phyloP scores from a whole-genome alignment of 1,284 basidiomycete genomes.

The Dichomitus squalens region DNA sequence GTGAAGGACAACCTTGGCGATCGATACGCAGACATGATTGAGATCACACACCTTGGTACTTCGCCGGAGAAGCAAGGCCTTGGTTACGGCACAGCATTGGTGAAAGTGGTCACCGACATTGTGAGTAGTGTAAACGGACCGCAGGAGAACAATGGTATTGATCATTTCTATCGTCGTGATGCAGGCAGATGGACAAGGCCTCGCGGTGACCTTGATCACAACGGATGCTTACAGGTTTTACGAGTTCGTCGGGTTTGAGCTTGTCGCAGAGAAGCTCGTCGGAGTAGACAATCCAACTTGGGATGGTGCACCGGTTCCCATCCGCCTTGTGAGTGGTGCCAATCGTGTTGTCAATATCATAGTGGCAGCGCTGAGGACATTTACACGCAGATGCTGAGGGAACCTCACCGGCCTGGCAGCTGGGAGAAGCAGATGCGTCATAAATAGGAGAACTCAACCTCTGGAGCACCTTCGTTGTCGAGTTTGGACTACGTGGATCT shows the following conservation, averaged over 20 bases:
- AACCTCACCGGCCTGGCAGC: neutral
- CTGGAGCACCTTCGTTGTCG: no score
- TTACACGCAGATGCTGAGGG: neutral
- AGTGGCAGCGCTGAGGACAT: neutral
- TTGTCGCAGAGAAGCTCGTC: neutral
- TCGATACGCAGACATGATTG: conserved; percentile 5
- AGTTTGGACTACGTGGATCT: no score
- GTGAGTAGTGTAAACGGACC: no score
- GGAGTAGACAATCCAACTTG: conserved; percentile 6
- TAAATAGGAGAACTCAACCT: neutral
- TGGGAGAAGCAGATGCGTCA: no score
- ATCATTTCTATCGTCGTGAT: no score
- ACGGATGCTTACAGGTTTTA: conserved; percentile 11
- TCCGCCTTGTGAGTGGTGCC: conserved; percentile 9
- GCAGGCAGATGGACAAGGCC: conserved; percentile 2
- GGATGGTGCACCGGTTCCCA: conserved; percentile 3
- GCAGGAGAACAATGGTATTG: no score
- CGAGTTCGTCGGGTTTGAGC: conserved; percentile 6
- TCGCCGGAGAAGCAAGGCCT: conserved; percentile 9
- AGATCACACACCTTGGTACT: conserved; percentile 3
- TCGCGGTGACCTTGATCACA: conserved; percentile 12
- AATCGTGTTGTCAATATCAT: neutral
- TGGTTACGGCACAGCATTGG: conserved; percentile 14
- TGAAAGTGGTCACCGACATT: conserved; percentile 2
- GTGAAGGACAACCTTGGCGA: no score